phyloP scores from a whole-genome alignment of 1,284 basidiomycete genomes.

The Sanghuangporus sanghuang region DNA sequence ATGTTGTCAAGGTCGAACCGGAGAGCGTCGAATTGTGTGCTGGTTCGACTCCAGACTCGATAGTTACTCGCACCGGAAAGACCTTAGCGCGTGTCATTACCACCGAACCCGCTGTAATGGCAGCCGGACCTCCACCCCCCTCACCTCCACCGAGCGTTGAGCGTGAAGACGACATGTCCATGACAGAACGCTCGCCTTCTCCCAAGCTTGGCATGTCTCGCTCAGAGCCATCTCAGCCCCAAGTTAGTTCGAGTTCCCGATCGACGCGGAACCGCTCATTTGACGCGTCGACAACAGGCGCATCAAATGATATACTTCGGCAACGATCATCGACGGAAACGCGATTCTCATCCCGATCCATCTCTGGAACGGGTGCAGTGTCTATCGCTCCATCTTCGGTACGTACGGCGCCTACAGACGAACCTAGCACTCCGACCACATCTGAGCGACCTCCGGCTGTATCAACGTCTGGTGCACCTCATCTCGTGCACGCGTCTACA shows the following conservation, averaged over 20 bases:
- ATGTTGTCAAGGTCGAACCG: slow-evolving; percentile 16
- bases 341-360: slow-evolving; percentile 4
- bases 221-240: slow-evolving; percentile 10
- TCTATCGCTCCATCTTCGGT: slow-evolving; percentile 11
- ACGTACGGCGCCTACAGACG: slow-evolving; percentile 10
- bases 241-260: not conserved
- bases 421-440: slow-evolving; percentile 7
- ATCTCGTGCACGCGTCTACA: slow-evolving; percentile 7
- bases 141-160: slow-evolving; percentile 16
- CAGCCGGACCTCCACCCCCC: slow-evolving; percentile 15
- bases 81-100: slow-evolving; percentile 12
- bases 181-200: slow-evolving; percentile 5
- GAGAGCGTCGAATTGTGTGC: slow-evolving; percentile 16
- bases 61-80: slow-evolving; percentile 14
- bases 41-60: slow-evolving; percentile 10
- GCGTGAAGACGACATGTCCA: slow-evolving; percentile 6
- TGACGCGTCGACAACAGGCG: not conserved
- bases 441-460: slow-evolving; percentile 7
- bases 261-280: not conserved
- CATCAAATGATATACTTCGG: slow-evolving; percentile 4
- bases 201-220: slow-evolving; percentile 12
- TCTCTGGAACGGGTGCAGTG: not conserved
- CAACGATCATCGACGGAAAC: slow-evolving; percentile 10
- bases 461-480: slow-evolving; percentile 1
- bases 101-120: slow-evolving; percentile 7